Evolutionary conservation across 805 yeast species (phyloP).

Genomic region (Saturnispora besseyi): DNA sequence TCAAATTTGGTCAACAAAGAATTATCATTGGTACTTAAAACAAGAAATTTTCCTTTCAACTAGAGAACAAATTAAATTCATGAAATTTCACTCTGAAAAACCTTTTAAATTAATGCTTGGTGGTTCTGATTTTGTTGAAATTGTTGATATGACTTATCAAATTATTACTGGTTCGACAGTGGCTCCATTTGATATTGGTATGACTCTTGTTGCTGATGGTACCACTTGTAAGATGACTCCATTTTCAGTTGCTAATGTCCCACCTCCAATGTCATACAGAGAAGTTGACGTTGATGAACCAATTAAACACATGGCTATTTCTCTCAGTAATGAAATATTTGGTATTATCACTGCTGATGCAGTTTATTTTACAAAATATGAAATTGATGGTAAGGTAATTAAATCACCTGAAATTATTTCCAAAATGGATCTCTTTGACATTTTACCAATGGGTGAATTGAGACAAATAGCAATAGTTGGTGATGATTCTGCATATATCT

Average conservation of each 20-base stretch:
- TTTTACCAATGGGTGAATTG: conserved; percentile 31
- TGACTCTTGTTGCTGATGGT: conserved; percentile 78
- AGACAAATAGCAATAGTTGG: conserved; percentile 58
- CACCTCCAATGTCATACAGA: conserved; percentile 85
- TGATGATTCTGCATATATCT: conserved; percentile 45
- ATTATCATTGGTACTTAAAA: conserved; percentile 93
- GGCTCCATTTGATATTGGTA: conserved; percentile 66
- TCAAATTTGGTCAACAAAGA: conserved; percentile 87
- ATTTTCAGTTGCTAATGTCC: conserved; percentile 73
- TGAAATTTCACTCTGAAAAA: conserved; percentile 85
- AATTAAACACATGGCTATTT: conserved; percentile 57
- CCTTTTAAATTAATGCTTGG: conserved; percentile 68
- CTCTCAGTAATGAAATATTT: conserved; percentile 46
- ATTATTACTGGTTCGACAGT: conserved; percentile 60
- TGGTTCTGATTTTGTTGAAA: conserved; percentile 41
- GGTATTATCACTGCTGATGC: conserved; percentile 48
- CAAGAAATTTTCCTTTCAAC: conserved; percentile 47
- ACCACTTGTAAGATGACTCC: conserved; percentile 66
- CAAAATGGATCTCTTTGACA: conserved; percentile 28
- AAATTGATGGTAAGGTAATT: conserved; percentile 33
- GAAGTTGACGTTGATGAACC: conserved; percentile 47
- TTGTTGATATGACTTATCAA: conserved; percentile 58
- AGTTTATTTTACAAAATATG: conserved; percentile 40
- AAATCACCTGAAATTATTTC: conserved; percentile 34
- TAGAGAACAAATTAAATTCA: conserved; percentile 31